phyloP scores from a whole-genome alignment of 352 stramenopile genomes.

The Pythium insidiosum region DNA sequence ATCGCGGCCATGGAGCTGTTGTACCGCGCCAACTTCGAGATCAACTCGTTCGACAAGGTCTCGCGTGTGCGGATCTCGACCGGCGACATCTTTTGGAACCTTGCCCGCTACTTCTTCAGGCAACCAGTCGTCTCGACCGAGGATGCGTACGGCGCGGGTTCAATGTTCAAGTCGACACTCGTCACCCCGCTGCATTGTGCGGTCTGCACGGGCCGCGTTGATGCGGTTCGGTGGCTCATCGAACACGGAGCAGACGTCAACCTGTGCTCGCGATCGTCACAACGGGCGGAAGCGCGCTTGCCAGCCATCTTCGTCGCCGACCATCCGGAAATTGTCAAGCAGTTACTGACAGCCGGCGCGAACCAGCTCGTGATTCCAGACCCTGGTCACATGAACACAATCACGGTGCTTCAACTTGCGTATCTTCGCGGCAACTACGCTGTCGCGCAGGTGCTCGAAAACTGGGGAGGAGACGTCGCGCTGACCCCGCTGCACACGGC shows the following conservation, averaged over 20 bases:
- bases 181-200: constrained; percentile 74
- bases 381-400: constrained; percentile 79
- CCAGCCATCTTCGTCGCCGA: constrained; percentile 77
- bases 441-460: constrained; percentile 68
- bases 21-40: constrained; percentile 35
- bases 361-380: constrained; percentile 79
- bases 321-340: constrained; percentile 71
- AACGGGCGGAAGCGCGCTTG: constrained; percentile 50
- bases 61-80: constrained; percentile 69
- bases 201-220: constrained; percentile 62
- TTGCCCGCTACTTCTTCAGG: constrained; percentile 62
- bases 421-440: constrained; percentile 79
- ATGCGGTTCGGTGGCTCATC: constrained; percentile 67
- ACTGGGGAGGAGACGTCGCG: constrained; percentile 75
- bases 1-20: constrained; percentile 67
- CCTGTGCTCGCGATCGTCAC: constrained; percentile 65
- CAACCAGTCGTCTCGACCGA: constrained; percentile 59
- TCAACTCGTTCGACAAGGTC: constrained; percentile 80
- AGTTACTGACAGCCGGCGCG: constrained; percentile 47
- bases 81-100: constrained; percentile 77
- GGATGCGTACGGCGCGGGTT: constrained; percentile 42
- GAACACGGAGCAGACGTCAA: constrained; percentile 70
- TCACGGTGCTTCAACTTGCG: constrained; percentile 72
- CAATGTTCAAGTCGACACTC: constrained; percentile 64
- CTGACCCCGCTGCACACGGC: constrained; percentile 72